phyloP scores from a whole-genome alignment of 2,329 filamentous ascomycete species.

The Penicillium sp. region DNA sequence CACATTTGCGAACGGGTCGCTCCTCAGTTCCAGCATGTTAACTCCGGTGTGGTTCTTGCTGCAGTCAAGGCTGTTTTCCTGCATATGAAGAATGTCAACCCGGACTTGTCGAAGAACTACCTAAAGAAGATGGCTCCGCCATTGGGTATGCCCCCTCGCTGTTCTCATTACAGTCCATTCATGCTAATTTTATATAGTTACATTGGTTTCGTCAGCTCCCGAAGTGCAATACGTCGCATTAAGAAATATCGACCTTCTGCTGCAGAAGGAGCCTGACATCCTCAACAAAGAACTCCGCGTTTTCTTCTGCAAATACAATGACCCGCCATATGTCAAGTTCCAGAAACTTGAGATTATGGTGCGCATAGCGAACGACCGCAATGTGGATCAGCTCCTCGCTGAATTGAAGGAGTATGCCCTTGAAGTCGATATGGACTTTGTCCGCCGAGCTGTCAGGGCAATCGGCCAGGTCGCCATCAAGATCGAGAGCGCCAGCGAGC shows the following conservation, averaged over 20 bases:
- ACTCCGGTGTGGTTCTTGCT: slow-evolving; percentile 91
- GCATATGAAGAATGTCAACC: slow-evolving; percentile 78
- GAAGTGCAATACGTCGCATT: slow-evolving; percentile 97
- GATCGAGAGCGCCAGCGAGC: slow-evolving; percentile 88
- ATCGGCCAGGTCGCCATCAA: slow-evolving; percentile 98
- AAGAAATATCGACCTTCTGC: slow-evolving; percentile 86
- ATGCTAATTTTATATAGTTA: slow-evolving; percentile 54
- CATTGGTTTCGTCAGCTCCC: slow-evolving; percentile 84
- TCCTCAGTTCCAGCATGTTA: slow-evolving; percentile 96
- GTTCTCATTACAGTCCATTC: neutral
- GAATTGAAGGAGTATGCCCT: slow-evolving; percentile 95
- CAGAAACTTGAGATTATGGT: slow-evolving; percentile 99
- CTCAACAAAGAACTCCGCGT: slow-evolving; percentile 94
- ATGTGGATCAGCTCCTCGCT: slow-evolving; percentile 85
- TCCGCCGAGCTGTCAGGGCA: slow-evolving; percentile 82
- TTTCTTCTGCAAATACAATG: slow-evolving; percentile 99
- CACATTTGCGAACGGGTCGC: slow-evolving; percentile 95
- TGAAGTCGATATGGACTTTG: slow-evolving; percentile 99
- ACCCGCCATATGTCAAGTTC: slow-evolving; percentile 92
- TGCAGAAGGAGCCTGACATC: slow-evolving; percentile 94
- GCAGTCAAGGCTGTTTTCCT: slow-evolving; percentile 96
- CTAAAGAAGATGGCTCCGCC: slow-evolving; percentile 98
- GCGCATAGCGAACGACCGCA: slow-evolving; percentile 92
- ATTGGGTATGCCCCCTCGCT: slow-evolving; percentile 52
- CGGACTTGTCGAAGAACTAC: slow-evolving; percentile 72